These are phyloP conservation scores for Pseudocercospora macadamiae DNA, from an alignment of 2,329 filamentous ascomycete species.

Conservation along the genomic window DNA sequence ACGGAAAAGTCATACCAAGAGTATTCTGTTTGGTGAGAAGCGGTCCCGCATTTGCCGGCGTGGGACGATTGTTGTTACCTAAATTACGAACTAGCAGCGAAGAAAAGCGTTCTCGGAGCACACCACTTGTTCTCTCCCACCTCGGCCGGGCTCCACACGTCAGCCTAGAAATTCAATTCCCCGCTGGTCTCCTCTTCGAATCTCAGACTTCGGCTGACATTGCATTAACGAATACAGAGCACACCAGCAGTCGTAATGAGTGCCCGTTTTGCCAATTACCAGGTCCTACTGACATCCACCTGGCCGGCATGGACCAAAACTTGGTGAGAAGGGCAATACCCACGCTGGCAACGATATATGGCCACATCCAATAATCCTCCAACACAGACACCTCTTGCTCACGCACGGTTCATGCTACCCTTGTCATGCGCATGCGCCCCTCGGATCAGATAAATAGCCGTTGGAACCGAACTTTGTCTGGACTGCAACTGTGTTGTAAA, in stretches of 20 bases:
- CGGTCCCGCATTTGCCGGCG: not conserved
- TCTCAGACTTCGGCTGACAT: no score
- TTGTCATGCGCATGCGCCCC: not conserved
- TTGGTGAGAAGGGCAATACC: no score
- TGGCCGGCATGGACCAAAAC: no score
- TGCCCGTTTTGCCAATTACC: no score
- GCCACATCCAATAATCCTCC: not conserved
- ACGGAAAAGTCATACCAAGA: not conserved
- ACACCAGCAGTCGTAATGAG: no score
- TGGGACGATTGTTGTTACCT: conserved; percentile 1
- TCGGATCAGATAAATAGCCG: conserved; percentile 20
- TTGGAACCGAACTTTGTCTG: not conserved
- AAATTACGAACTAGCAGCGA: not conserved
- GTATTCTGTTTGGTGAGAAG: no score
- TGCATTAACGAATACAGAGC: no score
- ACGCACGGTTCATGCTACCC: not conserved
- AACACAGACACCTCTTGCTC: not conserved
- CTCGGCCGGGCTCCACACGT: not conserved
- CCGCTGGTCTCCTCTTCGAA: no score
- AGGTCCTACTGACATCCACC: no score
- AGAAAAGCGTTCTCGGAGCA: conserved; percentile 8
- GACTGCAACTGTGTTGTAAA: not conserved
- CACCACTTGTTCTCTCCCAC: conserved; percentile 2
- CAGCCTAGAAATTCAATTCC: no score
- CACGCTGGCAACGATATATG: not conserved